A percentile compares a stretch with the other conserved stretches of the same genome.
Evolutionary conservation across 2,329 filamentous ascomycete genomes (phyloP).

Genomic region (Paraphoma sp.): DNA sequence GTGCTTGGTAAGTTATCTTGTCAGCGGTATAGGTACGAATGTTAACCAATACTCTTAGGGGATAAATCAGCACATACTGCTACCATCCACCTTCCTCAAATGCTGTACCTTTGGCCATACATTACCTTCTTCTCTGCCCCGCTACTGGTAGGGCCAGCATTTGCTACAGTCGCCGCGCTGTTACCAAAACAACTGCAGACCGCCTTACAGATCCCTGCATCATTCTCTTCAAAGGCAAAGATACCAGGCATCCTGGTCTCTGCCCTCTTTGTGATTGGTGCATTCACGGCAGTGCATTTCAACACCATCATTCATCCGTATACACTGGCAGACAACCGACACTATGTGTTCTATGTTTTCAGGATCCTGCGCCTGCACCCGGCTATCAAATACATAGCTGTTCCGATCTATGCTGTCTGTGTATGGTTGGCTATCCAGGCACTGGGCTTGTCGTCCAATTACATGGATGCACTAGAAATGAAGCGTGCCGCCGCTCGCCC

Average conservation of each 20-base stretch:
- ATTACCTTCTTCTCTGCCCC: slow-evolving; percentile 89
- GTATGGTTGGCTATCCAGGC: slow-evolving; percentile 72
- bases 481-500: slow-evolving; percentile 6
- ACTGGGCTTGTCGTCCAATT: slow-evolving; percentile 52
- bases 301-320: slow-evolving; percentile 97
- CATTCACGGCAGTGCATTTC: slow-evolving; percentile 66
- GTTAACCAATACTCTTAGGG: slow-evolving; percentile 56
- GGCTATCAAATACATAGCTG: slow-evolving; percentile 69
- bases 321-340: slow-evolving; percentile 92
- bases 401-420: slow-evolving; percentile 73
- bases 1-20: slow-evolving; percentile 71
- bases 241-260: slow-evolving; percentile 35
- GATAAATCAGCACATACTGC: slow-evolving; percentile 95
- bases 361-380: slow-evolving; percentile 74
- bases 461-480: not conserved
- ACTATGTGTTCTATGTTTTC: slow-evolving; percentile 98
- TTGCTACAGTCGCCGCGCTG: slow-evolving; percentile 43
- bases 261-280: slow-evolving; percentile 43
- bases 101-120: slow-evolving; percentile 95
- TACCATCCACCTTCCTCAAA: slow-evolving; percentile 85
- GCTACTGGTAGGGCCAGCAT: slow-evolving; percentile 66
- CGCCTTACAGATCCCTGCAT: slow-evolving; percentile 11
- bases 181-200: slow-evolving; percentile 22
- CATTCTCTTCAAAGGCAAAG: slow-evolving; percentile 1
- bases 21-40: too few species aligned